A percentile compares a stretch with the other conserved stretches of the same genome.
phyloP scores from a whole-genome alignment of 202 grass and related monocot genomes.

The Setaria viridis region DNA sequence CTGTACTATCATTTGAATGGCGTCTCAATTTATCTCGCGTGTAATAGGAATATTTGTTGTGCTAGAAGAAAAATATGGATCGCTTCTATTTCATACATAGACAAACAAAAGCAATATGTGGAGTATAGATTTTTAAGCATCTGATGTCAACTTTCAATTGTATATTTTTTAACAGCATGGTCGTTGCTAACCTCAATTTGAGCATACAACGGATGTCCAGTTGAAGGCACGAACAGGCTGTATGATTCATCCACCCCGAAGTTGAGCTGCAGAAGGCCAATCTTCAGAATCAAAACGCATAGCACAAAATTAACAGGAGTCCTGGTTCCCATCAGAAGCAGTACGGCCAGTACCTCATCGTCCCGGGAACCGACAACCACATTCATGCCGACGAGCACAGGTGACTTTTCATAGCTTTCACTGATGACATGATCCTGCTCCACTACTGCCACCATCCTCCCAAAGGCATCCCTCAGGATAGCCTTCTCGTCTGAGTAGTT shows the following conservation, averaged over 20 bases:
- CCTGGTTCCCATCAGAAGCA: background rate
- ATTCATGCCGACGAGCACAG: constrained; percentile 58
- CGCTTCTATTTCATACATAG: no score
- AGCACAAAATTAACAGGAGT: no score
- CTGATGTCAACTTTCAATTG: background rate
- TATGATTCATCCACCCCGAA: constrained; percentile 86
- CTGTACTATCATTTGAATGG: no score
- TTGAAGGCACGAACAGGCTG: constrained; percentile 61
- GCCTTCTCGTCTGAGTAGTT: constrained; percentile 62
- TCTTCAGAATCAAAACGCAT: background rate
- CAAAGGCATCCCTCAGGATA: constrained; percentile 74
- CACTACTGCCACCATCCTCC: constrained; percentile 65
- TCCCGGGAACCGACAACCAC: constrained; percentile 53
- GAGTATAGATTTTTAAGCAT: background rate
- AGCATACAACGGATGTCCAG: constrained; percentile 57
- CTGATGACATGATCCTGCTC: constrained; percentile 56
- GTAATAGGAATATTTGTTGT: no score
- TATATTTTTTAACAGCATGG: background rate
- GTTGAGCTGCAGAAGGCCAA: constrained; percentile 63
- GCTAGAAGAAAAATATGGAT: no score
- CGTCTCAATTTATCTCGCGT: no score
- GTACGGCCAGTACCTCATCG: constrained; percentile 43
- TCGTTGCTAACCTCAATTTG: constrained; percentile 66
- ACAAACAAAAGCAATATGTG: background rate
- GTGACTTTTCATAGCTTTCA: constrained; percentile 43